Evolutionary conservation across 2,329 filamentous ascomycete species (phyloP).

Genomic region (Colletotrichum sidae): DNA sequence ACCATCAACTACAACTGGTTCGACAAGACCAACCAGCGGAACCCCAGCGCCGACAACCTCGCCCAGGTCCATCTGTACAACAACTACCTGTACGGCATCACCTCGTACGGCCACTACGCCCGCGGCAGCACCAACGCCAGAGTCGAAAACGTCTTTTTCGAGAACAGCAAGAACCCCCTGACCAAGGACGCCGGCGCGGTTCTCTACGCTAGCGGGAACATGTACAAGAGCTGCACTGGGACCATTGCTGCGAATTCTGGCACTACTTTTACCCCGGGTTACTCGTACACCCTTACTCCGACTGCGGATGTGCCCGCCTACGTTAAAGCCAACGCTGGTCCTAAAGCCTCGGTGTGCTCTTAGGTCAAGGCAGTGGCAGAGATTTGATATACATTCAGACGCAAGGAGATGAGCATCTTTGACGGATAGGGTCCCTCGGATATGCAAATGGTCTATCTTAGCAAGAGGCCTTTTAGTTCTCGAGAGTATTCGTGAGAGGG

Average conservation of each 20-base stretch:
- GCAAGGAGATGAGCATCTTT: no score
- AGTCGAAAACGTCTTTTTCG: slow-evolving; percentile 37
- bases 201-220: slow-evolving; percentile 23
- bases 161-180: slow-evolving; percentile 34
- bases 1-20: slow-evolving; percentile 39
- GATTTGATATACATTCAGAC: neutral
- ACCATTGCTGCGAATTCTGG: slow-evolving; percentile 32
- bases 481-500: no score
- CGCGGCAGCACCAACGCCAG: slow-evolving; percentile 34
- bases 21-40: slow-evolving; percentile 37
- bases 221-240: slow-evolving; percentile 29
- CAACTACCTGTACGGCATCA: slow-evolving; percentile 35
- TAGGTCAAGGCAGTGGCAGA: neutral
- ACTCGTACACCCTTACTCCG: slow-evolving; percentile 24
- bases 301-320: slow-evolving; percentile 35
- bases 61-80: slow-evolving; percentile 38
- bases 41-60: slow-evolving; percentile 36
- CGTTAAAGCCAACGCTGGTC: slow-evolving; percentile 31
- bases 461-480: no score
- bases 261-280: slow-evolving; percentile 19
- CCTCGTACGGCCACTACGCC: slow-evolving; percentile 37
- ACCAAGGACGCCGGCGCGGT: slow-evolving; percentile 18
- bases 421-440: no score
- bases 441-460: no score
- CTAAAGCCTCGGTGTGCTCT: slow-evolving; percentile 24